Evolutionary conservation across 768 basidiomycete genomes (phyloP).

Genomic region (Boletellus sp.): DNA sequence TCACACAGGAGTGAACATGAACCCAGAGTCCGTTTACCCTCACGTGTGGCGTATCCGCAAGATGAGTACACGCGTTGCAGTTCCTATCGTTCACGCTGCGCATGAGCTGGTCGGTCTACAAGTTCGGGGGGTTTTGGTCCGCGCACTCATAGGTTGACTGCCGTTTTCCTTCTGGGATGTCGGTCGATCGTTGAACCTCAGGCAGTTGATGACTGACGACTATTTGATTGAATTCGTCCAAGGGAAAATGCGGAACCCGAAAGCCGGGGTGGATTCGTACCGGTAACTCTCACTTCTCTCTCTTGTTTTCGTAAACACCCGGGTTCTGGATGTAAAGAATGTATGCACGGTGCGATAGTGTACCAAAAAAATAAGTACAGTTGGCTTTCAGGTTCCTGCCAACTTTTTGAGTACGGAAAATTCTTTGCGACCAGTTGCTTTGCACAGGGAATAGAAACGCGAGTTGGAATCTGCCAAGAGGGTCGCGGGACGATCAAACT

Average conservation of each 20-base stretch:
- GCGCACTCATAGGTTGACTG: slow-evolving; percentile 12
- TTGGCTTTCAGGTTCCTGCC: slow-evolving; percentile 38
- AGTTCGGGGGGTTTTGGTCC: slow-evolving; percentile 13
- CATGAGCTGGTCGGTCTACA: slow-evolving; percentile 60
- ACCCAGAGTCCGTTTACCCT: slow-evolving; percentile 73
- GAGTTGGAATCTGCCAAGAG: slow-evolving; percentile 56
- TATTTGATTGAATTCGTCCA: slow-evolving; percentile 53
- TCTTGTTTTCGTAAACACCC: neutral
- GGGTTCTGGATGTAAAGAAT: neutral
- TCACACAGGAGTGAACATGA: slow-evolving; percentile 67
- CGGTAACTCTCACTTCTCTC: too few species aligned
- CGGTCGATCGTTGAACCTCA: slow-evolving; percentile 52
- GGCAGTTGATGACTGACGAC: slow-evolving; percentile 53
- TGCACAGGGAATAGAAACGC: slow-evolving; percentile 65
- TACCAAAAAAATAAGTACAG: neutral
- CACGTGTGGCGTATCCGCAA: slow-evolving; percentile 80
- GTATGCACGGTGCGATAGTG: slow-evolving; percentile 7
- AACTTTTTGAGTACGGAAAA: slow-evolving; percentile 66
- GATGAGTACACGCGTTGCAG: slow-evolving; percentile 74
- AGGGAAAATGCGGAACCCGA: slow-evolving; percentile 77
- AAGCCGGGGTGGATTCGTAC: too few species aligned
- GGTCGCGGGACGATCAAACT: slow-evolving; percentile 64
- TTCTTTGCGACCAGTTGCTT: slow-evolving; percentile 69
- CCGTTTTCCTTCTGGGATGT: slow-evolving; percentile 40
- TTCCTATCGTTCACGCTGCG: slow-evolving; percentile 72